A percentile compares a stretch with the other conserved stretches of the same genome.
Conservation (phyloP, 2,329 filamentous ascomycete genomes). For the Venturia pyrina region DNA sequence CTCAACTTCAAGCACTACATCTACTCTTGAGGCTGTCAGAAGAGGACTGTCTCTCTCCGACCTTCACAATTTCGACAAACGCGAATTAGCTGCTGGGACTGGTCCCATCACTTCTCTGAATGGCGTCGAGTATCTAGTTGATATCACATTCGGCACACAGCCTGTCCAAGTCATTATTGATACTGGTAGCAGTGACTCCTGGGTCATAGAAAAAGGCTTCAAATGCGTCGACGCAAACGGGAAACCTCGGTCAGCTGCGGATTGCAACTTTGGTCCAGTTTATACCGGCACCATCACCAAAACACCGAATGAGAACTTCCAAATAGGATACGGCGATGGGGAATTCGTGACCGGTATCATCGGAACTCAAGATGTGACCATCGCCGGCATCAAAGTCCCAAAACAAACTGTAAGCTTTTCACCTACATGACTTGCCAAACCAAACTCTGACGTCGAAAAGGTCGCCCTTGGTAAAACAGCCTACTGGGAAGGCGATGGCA, state of each 20-base stretch:
- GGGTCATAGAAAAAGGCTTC: slow-evolving; percentile 28
- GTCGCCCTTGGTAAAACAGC: slow-evolving; percentile 37
- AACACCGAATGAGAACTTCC: slow-evolving; percentile 32
- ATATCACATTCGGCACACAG: slow-evolving; percentile 8
- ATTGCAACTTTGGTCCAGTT: slow-evolving; percentile 24
- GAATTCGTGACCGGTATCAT: slow-evolving; percentile 31
- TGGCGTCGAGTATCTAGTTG: slow-evolving; percentile 7
- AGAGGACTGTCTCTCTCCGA: not conserved
- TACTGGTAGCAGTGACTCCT: slow-evolving; percentile 40
- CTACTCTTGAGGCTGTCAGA: not conserved
- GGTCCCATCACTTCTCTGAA: not conserved
- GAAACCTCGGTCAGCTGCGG: slow-evolving; percentile 15
- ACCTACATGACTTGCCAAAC: not conserved
- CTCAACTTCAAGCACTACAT: not conserved
- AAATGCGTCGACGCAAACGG: slow-evolving; percentile 24
- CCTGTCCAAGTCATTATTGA: slow-evolving; percentile 32
- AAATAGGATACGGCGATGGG: slow-evolving; percentile 35
- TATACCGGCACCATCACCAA: slow-evolving; percentile 19
- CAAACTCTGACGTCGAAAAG: slow-evolving; percentile 14
- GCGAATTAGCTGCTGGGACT: not conserved
- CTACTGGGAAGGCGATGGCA: slow-evolving; percentile 34
- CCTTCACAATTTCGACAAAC: not conserved
- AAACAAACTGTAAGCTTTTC: slow-evolving; percentile 22
- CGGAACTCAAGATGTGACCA: slow-evolving; percentile 31
- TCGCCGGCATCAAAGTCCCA: slow-evolving; percentile 37